These are phyloP conservation scores for Pinus tabuliformis DNA, from an alignment of 75 land plant genomes.

Conservation along the genomic window DNA sequence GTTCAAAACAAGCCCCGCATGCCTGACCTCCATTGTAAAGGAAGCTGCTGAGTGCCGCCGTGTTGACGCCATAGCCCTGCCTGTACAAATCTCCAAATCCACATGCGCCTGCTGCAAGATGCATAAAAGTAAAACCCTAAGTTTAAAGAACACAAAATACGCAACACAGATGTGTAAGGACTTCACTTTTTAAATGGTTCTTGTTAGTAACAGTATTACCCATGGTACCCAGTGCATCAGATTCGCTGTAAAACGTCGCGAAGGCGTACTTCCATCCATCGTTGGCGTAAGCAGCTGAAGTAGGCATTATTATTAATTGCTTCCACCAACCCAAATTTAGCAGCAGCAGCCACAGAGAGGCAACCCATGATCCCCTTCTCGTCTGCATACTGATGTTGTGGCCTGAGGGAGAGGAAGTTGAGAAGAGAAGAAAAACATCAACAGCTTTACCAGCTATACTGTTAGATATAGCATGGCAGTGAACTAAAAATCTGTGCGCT, in stretches of 20 bases:
- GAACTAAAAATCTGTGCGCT: too few species aligned
- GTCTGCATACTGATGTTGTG: too few species aligned
- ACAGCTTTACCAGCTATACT: too few species aligned
- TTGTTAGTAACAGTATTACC: neutral
- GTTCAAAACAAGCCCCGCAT: slow-evolving; percentile 70
- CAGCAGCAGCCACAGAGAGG: too few species aligned
- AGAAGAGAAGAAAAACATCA: too few species aligned
- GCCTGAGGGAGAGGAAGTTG: too few species aligned
- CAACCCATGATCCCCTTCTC: too few species aligned
- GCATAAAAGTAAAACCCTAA: slow-evolving; percentile 1
- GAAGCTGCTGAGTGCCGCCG: slow-evolving; percentile 65
- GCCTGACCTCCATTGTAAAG: slow-evolving; percentile 52
- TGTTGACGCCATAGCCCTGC: slow-evolving; percentile 55
- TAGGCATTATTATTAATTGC: too few species aligned
- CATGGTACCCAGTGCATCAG: slow-evolving; percentile 11
- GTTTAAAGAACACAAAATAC: neutral
- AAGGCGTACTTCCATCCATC: neutral
- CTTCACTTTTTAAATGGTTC: neutral
- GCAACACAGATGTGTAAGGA: neutral
- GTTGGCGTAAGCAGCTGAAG: too few species aligned
- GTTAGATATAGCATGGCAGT: too few species aligned
- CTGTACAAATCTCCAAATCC: slow-evolving; percentile 55
- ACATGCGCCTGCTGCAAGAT: slow-evolving; percentile 57
- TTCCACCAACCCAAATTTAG: too few species aligned
- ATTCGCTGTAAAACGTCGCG: slow-evolving; percentile 1